A percentile compares a stretch with the other conserved stretches of the same genome.
Evolutionary conservation across 441 rosid species (phyloP).

Genomic region (Viola pubescens): DNA sequence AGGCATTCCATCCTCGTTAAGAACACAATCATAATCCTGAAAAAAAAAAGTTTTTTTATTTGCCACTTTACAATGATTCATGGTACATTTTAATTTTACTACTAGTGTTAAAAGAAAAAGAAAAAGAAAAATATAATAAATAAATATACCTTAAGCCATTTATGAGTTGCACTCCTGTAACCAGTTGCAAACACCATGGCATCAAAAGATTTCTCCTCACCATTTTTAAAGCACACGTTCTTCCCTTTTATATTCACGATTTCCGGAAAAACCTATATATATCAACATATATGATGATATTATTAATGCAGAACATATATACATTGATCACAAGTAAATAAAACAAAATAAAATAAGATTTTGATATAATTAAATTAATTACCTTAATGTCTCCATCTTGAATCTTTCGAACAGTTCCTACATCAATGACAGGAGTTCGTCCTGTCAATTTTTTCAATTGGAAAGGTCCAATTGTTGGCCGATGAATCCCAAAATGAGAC

Average conservation of each 20-base stretch:
- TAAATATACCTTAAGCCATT: slow-evolving; percentile 40
- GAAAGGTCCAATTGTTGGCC: slow-evolving; percentile 41
- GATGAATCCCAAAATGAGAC: slow-evolving; percentile 34
- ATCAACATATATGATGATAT: not conserved
- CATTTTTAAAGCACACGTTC: slow-evolving; percentile 23
- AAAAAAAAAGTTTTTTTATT: not conserved
- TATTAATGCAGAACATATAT: not conserved
- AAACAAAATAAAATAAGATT: not conserved
- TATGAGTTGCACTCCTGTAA: slow-evolving; percentile 32
- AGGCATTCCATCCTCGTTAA: slow-evolving; percentile 36
- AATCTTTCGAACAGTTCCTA: slow-evolving; percentile 32
- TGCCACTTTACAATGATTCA: no score
- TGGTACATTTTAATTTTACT: not conserved
- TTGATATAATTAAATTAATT: not conserved
- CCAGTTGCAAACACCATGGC: slow-evolving; percentile 48
- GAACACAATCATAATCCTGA: slow-evolving; percentile 22
- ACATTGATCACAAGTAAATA: not conserved
- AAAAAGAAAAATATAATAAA: not conserved
- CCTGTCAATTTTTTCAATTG: slow-evolving; percentile 26
- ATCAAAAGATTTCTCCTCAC: slow-evolving; percentile 15
- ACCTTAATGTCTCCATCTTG: slow-evolving; percentile 27
- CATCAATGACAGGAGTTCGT: slow-evolving; percentile 44
- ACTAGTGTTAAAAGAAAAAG: not conserved
- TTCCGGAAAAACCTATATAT: slow-evolving; percentile 23
- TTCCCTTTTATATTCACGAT: slow-evolving; percentile 23